A percentile compares a stretch with the other conserved stretches of the same genome.
phyloP scores from a whole-genome alignment of 106 monocot species.

The Vanilla planifolia region DNA sequence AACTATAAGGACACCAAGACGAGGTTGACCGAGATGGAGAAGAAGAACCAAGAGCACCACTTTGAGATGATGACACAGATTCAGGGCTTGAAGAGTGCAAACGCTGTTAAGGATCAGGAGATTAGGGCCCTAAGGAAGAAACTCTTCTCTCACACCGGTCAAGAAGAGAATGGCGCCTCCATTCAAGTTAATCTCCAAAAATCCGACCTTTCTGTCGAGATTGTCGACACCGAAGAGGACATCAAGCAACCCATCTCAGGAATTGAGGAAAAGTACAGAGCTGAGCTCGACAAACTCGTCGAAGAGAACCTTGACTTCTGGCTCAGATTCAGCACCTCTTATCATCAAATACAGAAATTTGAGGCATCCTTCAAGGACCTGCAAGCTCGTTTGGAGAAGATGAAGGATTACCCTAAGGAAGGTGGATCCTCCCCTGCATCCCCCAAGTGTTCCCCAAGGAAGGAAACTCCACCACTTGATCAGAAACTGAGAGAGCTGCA shows the following conservation, averaged over 20 bases:
- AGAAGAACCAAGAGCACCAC: conserved; percentile 31
- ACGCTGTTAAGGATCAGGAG: conserved; percentile 67
- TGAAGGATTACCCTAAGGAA: conserved; percentile 20
- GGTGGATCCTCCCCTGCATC: not conserved
- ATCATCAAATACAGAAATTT: conserved; percentile 76
- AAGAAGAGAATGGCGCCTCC: conserved; percentile 3
- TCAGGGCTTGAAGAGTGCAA: conserved; percentile 42
- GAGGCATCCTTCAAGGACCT: conserved; percentile 31
- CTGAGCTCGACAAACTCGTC: conserved; percentile 63
- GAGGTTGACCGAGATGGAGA: conserved; percentile 43
- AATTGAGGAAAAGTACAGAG: conserved; percentile 68
- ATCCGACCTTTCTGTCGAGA: not conserved
- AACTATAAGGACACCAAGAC: conserved; percentile 72
- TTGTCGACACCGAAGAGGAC: conserved; percentile 1
- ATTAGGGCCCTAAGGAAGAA: conserved; percentile 43
- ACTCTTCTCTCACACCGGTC: conserved; percentile 19
- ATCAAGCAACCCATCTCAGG: conserved; percentile 12
- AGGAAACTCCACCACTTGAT: conserved; percentile 21
- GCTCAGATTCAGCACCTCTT: conserved; percentile 85
- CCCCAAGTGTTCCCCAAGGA: not conserved
- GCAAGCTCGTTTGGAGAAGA: conserved; percentile 32
- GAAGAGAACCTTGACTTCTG: conserved; percentile 94
- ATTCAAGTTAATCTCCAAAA: not conserved
- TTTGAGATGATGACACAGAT: conserved; percentile 36
- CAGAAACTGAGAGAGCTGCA: conserved; percentile 64